These are phyloP conservation scores for Taphrina betulina DNA, from an alignment of 1,139 yeast species.

Conservation along the genomic window DNA sequence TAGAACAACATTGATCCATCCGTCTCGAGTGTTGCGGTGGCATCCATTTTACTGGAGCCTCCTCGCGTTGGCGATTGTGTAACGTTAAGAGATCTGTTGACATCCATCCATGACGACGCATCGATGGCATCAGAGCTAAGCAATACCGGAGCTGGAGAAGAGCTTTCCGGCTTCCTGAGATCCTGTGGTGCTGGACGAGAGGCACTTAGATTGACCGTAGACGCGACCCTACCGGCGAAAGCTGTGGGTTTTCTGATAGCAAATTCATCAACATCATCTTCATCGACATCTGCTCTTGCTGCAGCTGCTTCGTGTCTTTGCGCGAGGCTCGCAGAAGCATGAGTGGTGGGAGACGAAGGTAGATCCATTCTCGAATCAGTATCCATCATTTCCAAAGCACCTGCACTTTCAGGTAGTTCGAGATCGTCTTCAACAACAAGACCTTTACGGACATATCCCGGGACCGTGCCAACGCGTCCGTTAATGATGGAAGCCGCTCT, in stretches of 20 bases:
- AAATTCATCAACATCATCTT: conserved; percentile 39
- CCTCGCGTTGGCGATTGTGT: conserved; percentile 15
- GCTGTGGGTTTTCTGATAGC: conserved; percentile 38
- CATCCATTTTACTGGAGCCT: conserved; percentile 28
- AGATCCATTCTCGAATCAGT: neutral
- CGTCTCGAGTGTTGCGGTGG: conserved; percentile 40
- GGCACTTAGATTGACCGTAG: conserved; percentile 35
- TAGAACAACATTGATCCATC: conserved; percentile 65
- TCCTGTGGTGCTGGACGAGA: conserved; percentile 15
- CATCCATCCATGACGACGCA: conserved; percentile 33
- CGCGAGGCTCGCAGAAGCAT: neutral
- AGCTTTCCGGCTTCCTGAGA: conserved; percentile 1
- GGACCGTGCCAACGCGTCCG: neutral
- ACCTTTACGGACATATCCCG: no score
- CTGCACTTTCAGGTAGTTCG: conserved; percentile 2
- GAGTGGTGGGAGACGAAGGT: conserved; percentile 28
- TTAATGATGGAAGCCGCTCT: neutral
- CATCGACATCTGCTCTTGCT: conserved; percentile 28
- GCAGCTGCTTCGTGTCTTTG: neutral
- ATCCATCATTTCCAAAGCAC: neutral
- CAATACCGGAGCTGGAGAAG: conserved; percentile 26
- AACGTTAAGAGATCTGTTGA: conserved; percentile 22
- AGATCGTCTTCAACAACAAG: neutral
- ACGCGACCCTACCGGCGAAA: conserved; percentile 2
- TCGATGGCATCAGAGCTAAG: conserved; percentile 37